Conservation (phyloP, 2,329 filamentous ascomycete species). For the Colletotrichum sp. region DNA sequence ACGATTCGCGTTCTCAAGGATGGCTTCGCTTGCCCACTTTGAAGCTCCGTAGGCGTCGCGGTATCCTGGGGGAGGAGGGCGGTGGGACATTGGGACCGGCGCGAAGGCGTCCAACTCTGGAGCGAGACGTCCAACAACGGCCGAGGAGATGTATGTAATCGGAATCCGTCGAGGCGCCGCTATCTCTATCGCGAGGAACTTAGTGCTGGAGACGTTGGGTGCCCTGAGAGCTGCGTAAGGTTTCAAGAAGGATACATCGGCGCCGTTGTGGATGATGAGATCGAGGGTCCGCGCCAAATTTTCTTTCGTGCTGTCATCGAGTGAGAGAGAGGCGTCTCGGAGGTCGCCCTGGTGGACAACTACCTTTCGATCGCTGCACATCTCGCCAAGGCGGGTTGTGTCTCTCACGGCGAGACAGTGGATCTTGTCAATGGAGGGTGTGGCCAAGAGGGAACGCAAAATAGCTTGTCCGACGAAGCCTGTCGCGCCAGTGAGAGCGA, state of each 20-base stretch:
- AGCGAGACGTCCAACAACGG: slow-evolving; percentile 17
- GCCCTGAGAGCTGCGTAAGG: slow-evolving; percentile 29
- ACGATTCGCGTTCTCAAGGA: slow-evolving; percentile 29
- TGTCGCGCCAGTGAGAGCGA: slow-evolving; percentile 20
- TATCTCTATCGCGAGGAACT: slow-evolving; percentile 27
- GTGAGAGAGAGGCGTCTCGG: slow-evolving; percentile 36
- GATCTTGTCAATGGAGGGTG: background rate
- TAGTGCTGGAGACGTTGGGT: slow-evolving; percentile 32
- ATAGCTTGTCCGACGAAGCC: slow-evolving; percentile 23
- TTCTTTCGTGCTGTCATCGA: slow-evolving; percentile 27
- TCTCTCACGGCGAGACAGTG: slow-evolving; percentile 21
- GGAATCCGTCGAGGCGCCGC: slow-evolving; percentile 28
- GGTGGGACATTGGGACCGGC: background rate
- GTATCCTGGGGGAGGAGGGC: slow-evolving; percentile 23
- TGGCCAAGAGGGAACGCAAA: background rate
- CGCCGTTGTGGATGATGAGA: slow-evolving; percentile 57
- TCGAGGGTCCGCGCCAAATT: slow-evolving; percentile 28
- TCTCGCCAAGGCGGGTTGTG: background rate
- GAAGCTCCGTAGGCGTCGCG: slow-evolving; percentile 34
- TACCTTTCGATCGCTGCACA: slow-evolving; percentile 30
- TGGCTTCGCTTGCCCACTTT: slow-evolving; percentile 38
- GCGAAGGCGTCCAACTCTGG: slow-evolving; percentile 13
- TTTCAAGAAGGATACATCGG: slow-evolving; percentile 36
- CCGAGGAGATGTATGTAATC: slow-evolving; percentile 42
- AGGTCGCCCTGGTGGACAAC: slow-evolving; percentile 42